Conservation (phyloP, 805 yeast species). For the Kuraishia hungarica region DNA sequence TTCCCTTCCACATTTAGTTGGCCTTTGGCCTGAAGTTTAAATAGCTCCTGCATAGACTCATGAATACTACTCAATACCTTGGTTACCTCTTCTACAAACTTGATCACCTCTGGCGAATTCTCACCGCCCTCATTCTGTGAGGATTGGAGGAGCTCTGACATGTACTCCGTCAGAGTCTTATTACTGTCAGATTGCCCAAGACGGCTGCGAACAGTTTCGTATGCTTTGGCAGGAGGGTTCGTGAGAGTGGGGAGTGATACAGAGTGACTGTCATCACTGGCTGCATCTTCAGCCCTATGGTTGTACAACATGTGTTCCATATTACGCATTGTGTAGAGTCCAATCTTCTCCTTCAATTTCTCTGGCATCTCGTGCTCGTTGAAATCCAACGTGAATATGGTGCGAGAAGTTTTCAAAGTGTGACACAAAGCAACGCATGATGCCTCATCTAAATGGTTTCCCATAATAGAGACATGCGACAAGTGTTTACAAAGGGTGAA, state of each 20-base stretch:
- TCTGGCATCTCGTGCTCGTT: conserved; percentile 56
- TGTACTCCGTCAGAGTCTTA: background rate
- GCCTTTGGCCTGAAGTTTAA: conserved; percentile 45
- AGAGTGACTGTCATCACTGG: background rate
- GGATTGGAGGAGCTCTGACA: conserved; percentile 1
- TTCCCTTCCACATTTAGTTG: conserved; percentile 61
- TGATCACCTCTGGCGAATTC: conserved; percentile 10
- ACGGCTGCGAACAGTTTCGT: conserved; percentile 7
- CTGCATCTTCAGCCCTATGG: conserved; percentile 9
- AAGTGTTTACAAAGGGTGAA: conserved; percentile 60
- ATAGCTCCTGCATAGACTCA: conserved; percentile 44
- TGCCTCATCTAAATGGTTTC: conserved; percentile 51
- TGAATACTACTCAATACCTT: conserved; percentile 33
- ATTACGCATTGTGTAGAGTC: conserved; percentile 74
- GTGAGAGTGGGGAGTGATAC: too few relatives aligned
- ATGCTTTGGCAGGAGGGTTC: conserved; percentile 1
- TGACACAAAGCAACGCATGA: conserved; percentile 60
- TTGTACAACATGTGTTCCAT: conserved; percentile 51
- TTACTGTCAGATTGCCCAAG: background rate
- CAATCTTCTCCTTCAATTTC: conserved; percentile 59
- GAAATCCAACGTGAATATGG: conserved; percentile 61
- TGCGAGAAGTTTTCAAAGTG: conserved; percentile 56
- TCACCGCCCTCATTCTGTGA: background rate
- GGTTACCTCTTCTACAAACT: conserved; percentile 30
- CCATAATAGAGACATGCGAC: conserved; percentile 60